Evolutionary conservation across 495 filamentous ascomycete genomes (phyloP), one percentile per base, ranked within the genome.

Genomic region (Astrothelium subdiscretum): DNA sequence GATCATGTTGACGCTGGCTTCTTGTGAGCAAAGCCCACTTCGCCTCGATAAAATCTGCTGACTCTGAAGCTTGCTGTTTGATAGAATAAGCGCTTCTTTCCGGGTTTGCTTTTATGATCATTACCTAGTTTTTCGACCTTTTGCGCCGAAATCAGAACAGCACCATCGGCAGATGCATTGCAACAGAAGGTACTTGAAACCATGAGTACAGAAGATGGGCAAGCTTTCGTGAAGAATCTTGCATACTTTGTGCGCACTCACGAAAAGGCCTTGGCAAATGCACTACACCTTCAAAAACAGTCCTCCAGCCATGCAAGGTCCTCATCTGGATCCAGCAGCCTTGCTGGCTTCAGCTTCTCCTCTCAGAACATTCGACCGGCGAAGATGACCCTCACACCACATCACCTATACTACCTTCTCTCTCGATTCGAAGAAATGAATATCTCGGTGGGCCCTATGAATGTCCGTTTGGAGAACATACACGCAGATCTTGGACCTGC

Each of bases 181-280:
- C 24, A 54, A 26, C 8, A 54, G 48, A 15, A 27, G 5, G 29
- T 24, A 54, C 6, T 20, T 29, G 48, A 54, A 54, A 54, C 40
- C 54, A 72, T 72, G 70, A 67, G 69, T 62, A 70, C 70, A 27
- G 70, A 72, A 48, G 67, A 72, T 69, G 70, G 70, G n/a, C 61
- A 67, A 44, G 42, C 48, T 29, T 54, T 54, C 20, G 48, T 54
- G 48, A 57, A 96, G 92, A 94, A 94, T 77, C 82, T 98, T 65
- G 91, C 92, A 66, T 87, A 85, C 73, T 97, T 95, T 76, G 91
- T 98, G 72, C 89, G 92, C 61, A 96, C 91, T 35, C 90, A 98
- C 76, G 94, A 98, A 74, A 96, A 95, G 77, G 94, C 91, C 29
- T 84, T 98, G 63, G 94, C 94, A 66, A 97, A 97, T 76, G 92